Conservation (phyloP, 78 protist species). For the Polysphondylium violaceum region DNA sequence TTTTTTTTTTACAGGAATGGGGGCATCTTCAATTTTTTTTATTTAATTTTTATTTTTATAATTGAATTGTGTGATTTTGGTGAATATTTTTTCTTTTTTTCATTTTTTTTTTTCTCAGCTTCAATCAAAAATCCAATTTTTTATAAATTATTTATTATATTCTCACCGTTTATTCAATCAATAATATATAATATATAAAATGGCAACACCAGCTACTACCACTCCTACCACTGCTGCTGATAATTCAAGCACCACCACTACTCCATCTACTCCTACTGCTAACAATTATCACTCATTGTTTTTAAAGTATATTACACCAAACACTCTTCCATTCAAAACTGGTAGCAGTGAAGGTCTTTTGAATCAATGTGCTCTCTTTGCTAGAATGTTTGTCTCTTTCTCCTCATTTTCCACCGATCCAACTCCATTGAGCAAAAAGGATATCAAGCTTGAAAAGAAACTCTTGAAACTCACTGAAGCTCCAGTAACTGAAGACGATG, state of each 20-base stretch:
- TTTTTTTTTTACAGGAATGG: too few relatives aligned
- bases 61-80: too few relatives aligned
- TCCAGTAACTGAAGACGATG: background rate
- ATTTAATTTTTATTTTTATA: too few relatives aligned
- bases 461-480: background rate
- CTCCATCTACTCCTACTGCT: background rate
- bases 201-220: background rate
- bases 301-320: background rate
- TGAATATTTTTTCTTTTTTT: too few relatives aligned
- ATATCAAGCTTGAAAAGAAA: constrained; percentile 1
- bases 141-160: too few relatives aligned
- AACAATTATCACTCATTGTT: background rate
- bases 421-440: constrained; percentile 13
- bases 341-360: background rate
- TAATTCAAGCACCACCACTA: too few relatives aligned
- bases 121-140: too few relatives aligned
- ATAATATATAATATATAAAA: too few relatives aligned
- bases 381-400: constrained; percentile 47
- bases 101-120: too few relatives aligned
- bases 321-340: constrained; percentile 8
- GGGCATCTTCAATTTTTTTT: too few relatives aligned
- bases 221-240: constrained; percentile 4
- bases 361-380: constrained; percentile 55
- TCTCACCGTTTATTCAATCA: too few relatives aligned
- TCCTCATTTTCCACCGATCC: background rate